These are phyloP conservation scores for Sugiyamaella mastotermitis DNA, from an alignment of 805 yeast species.

Conservation along the genomic window DNA sequence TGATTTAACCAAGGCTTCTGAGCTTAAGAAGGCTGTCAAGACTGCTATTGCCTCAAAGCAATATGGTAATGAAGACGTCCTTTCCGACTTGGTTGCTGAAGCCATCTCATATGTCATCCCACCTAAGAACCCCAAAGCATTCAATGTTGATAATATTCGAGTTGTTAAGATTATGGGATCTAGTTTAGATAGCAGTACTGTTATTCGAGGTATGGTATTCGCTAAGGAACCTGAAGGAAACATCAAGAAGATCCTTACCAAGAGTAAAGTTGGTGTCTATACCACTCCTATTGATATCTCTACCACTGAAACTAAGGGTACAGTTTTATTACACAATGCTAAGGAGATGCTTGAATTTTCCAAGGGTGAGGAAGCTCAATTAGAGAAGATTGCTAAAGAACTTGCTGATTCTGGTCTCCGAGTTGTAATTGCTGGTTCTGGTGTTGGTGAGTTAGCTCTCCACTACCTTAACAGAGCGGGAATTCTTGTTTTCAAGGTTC, in stretches of 20 bases:
- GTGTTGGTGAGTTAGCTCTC: constrained; percentile 85
- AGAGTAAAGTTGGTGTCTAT: constrained; percentile 83
- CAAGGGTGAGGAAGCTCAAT: constrained; percentile 92
- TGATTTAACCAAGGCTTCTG: constrained; percentile 47
- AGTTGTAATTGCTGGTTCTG: constrained; percentile 91
- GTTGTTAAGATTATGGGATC: constrained; percentile 97
- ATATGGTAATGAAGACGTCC: constrained; percentile 76
- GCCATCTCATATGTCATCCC: constrained; percentile 79
- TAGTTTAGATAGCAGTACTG: constrained; percentile 63
- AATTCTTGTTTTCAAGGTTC: constrained; percentile 79
- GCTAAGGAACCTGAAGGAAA: constrained; percentile 96
- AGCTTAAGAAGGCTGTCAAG: constrained; percentile 65
- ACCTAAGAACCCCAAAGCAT: constrained; percentile 58
- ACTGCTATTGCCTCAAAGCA: constrained; percentile 93
- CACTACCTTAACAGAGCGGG: constrained; percentile 87
- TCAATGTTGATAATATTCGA: constrained; percentile 90
- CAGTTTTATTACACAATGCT: constrained; percentile 92
- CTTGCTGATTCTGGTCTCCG: constrained; percentile 77
- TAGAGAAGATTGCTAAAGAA: constrained; percentile 79
- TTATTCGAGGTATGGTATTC: constrained; percentile 96
- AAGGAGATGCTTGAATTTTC: constrained; percentile 94
- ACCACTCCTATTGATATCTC: constrained; percentile 94
- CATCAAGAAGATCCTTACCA: constrained; percentile 53
- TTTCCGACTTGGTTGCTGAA: constrained; percentile 74
- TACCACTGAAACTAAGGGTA: constrained; percentile 97